Evolutionary conservation across 2,329 filamentous ascomycete genomes (phyloP).

Genomic region (Xylariales sp.): DNA sequence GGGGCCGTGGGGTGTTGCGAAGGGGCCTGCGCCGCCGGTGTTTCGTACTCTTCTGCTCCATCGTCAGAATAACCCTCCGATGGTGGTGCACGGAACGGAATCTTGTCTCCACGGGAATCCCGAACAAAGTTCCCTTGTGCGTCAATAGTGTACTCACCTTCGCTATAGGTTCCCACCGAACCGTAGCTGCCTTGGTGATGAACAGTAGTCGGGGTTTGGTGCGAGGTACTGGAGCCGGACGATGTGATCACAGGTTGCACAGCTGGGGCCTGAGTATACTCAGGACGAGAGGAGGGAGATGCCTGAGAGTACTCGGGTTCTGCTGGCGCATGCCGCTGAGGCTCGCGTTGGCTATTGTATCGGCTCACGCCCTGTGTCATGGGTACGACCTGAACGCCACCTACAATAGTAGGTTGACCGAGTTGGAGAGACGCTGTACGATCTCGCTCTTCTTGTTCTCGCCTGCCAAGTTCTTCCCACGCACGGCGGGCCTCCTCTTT

Average conservation of each 20-base stretch:
- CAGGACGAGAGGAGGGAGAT: conserved; percentile 27
- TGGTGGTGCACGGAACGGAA: conserved; percentile 45
- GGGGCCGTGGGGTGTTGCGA: conserved; percentile 26
- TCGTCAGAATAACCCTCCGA: conserved; percentile 35
- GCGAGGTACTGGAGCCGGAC: conserved; percentile 37
- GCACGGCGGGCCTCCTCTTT: conserved; percentile 93
- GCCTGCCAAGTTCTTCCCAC: conserved; percentile 92
- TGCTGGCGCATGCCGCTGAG: conserved; percentile 26
- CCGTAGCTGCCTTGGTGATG: conserved; percentile 44
- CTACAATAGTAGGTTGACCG: conserved; percentile 82
- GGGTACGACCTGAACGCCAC: conserved; percentile 91
- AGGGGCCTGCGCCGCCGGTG: conserved; percentile 38
- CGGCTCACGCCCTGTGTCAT: conserved; percentile 71
- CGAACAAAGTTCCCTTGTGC: conserved; percentile 55
- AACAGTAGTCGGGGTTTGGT: conserved; percentile 36
- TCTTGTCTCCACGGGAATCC: conserved; percentile 56
- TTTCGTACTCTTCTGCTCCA: conserved; percentile 54
- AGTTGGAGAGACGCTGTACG: conserved; percentile 79
- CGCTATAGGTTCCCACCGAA: conserved; percentile 61
- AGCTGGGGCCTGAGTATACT: conserved; percentile 38
- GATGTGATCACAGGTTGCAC: conserved; percentile 35
- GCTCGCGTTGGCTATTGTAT: conserved; percentile 39
- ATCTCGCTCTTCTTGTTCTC: conserved; percentile 90
- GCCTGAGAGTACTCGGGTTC: conserved; percentile 26
- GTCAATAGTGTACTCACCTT: conserved; percentile 68